These are phyloP conservation scores for Pleurotus eryngii DNA, from an alignment of 768 basidiomycete genomes.

Conservation along the genomic window DNA sequence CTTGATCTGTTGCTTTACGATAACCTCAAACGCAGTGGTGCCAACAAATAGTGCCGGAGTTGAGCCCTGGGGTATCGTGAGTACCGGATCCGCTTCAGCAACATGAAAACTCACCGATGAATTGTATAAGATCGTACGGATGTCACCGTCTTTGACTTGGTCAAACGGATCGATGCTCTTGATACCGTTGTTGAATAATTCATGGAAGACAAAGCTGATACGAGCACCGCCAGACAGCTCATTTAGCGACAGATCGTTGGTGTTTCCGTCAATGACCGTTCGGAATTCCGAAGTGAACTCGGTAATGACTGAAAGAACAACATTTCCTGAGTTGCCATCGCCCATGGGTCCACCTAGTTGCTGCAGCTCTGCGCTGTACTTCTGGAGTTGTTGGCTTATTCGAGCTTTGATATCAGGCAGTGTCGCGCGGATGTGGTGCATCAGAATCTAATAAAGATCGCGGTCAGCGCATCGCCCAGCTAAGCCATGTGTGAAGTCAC, in stretches of 20 bases:
- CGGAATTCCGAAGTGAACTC: constrained; percentile 98
- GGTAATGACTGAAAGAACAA: constrained; percentile 96
- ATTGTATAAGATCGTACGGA: constrained; percentile 94
- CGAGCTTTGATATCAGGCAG: constrained; percentile 98
- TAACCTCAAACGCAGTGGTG: constrained; percentile 95
- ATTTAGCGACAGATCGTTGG: constrained; percentile 91
- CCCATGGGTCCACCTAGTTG: constrained; percentile 85
- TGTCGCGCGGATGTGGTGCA: constrained; percentile 97
- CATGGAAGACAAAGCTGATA: constrained; percentile 99
- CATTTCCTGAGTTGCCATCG: constrained; percentile 81
- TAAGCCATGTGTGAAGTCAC: constrained; percentile 17
- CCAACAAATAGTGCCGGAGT: constrained; percentile 96
- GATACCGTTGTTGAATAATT: constrained; percentile 95
- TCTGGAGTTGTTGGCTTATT: constrained; percentile 87
- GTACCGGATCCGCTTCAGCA: background rate
- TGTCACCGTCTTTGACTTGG: constrained; percentile 98
- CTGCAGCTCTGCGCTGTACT: constrained; percentile 80
- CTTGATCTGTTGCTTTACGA: constrained; percentile 99
- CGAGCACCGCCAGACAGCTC: constrained; percentile 98
- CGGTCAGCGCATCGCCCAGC: background rate
- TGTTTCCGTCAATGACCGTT: constrained; percentile 95
- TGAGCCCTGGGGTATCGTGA: constrained; percentile 59
- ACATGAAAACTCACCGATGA: constrained; percentile 75
- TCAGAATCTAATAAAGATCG: constrained; percentile 70
- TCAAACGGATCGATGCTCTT: constrained; percentile 97